These are phyloP conservation scores for Hypoxylon sp. DNA, from an alignment of 2,329 filamentous ascomycete species.

Conservation along the genomic window DNA sequence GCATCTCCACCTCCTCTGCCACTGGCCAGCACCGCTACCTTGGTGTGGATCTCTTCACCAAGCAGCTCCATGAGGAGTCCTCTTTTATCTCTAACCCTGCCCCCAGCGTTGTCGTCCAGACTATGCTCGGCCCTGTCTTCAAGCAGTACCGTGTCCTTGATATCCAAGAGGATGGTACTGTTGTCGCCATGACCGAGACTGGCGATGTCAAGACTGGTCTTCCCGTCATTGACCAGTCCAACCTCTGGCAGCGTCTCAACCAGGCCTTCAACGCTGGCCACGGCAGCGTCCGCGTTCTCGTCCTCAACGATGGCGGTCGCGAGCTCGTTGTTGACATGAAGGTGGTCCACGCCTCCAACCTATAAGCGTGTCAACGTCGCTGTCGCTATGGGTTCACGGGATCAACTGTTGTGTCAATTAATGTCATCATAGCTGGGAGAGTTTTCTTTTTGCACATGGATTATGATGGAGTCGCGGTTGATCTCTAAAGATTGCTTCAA, in stretches of 20 bases:
- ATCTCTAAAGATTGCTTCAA: slow-evolving; percentile 50
- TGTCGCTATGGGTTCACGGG: slow-evolving; percentile 47
- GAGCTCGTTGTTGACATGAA: slow-evolving; percentile 99
- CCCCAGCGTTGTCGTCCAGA: slow-evolving; percentile 97
- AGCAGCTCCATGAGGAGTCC: slow-evolving; percentile 99
- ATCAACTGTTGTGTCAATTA: slow-evolving; percentile 52
- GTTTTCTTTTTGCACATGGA: slow-evolving; percentile 41
- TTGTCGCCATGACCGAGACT: slow-evolving; percentile 99
- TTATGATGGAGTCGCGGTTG: slow-evolving; percentile 47
- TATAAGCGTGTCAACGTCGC: slow-evolving; percentile 61
- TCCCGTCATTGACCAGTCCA: slow-evolving; percentile 94
- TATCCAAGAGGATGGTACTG: slow-evolving; percentile 85
- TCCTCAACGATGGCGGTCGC: slow-evolving; percentile 92
- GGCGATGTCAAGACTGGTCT: slow-evolving; percentile 98
- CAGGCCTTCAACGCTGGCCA: slow-evolving; percentile 91
- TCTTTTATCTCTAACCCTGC: slow-evolving; percentile 97
- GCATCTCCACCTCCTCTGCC: slow-evolving; percentile 97
- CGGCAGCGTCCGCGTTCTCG: slow-evolving; percentile 93
- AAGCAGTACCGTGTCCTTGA: slow-evolving; percentile 99
- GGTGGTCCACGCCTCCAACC: slow-evolving; percentile 86
- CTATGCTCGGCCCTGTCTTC: slow-evolving; percentile 99
- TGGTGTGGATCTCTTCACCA: slow-evolving; percentile 99
- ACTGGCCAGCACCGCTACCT: slow-evolving; percentile 99
- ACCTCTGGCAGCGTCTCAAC: slow-evolving; percentile 84
- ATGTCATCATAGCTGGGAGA: slow-evolving; percentile 44